phyloP scores from a whole-genome alignment of 2,329 filamentous ascomycete species.

The Didymella arachidicola region DNA sequence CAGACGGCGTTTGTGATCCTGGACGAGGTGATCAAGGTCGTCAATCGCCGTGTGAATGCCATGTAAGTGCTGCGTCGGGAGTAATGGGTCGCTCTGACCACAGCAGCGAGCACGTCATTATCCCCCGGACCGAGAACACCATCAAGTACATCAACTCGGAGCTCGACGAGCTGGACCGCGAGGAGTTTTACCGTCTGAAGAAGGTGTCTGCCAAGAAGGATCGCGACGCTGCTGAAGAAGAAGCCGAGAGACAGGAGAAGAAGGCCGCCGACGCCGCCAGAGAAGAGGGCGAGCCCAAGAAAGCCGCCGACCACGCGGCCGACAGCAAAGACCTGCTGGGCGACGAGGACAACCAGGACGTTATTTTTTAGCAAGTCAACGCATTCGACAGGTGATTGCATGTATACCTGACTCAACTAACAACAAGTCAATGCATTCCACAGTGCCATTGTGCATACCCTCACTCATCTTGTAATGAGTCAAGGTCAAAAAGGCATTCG shows the following conservation, averaged over 20 bases:
- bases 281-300: conserved; percentile 16
- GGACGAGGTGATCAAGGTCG: conserved; percentile 98
- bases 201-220: conserved; percentile 82
- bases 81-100: conserved; percentile 24
- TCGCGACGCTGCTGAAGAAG: conserved; percentile 55
- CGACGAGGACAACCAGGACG: conserved; percentile 80
- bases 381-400: not conserved
- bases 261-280: conserved; percentile 31
- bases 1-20: conserved; percentile 98
- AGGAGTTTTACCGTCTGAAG: conserved; percentile 97
- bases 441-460: too few relatives aligned
- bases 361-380: conserved; percentile 75
- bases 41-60: conserved; percentile 96
- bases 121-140: conserved; percentile 97
- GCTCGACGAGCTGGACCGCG: conserved; percentile 94
- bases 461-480: too few relatives aligned
- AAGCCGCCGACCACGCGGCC: conserved; percentile 44
- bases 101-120: conserved; percentile 85
- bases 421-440: too few relatives aligned
- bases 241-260: conserved; percentile 48
- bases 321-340: conserved; percentile 72
- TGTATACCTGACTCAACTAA: not conserved
- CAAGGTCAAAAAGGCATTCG: too few relatives aligned
- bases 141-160: conserved; percentile 99
- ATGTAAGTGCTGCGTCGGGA: conserved; percentile 67